Base-by-base conservation (phyloP, 306 rosid species). In the Vigna nakashimae region DNA sequence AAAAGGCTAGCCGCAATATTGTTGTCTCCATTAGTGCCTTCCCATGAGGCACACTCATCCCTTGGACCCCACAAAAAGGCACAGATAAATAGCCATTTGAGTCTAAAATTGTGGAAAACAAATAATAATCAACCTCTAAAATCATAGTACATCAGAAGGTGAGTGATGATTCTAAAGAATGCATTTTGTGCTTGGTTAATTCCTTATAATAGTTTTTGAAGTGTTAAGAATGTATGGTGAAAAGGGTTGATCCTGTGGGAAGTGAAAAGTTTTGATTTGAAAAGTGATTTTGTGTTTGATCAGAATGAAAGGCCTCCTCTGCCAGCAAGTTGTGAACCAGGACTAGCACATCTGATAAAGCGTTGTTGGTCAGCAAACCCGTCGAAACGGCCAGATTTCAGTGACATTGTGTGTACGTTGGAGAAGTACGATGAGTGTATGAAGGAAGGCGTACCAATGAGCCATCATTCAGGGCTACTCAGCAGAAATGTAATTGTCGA, bases 221-320 rank as follows among this genome's bases (percentile, higher is more conserved):
- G 9, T 26, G 0, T 26, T 26, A 2, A 26, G 28, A 26, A 26
- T 26, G 28, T 3, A 26, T 26, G 28, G 28, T 26, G 28, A 26
- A 26, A 26, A 26, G 28, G 70, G 14, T 10, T 60, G 9, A 26
- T 45, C 14, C 6, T 9, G n/a, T 57, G 2, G 43, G 17, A 38
- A 73, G 52, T 43, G 9, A 56, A 34, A 43, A 43, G 0, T 40
- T 18, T 76, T 34, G 0, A 34, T 20, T 32, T 4, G 24, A 58
- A 57, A 50, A 36, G 53, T 76, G n/a, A 80, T 55, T 14, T 66
- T 16, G 36, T 16, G 22, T 32, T 4, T 65, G 30, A 50, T 85
- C 93, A 94, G 98, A 92, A 94, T 42, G 98, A 94, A 76, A 82
- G 98, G 66, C 98, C 98, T 69, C 97, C 97, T 10, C 26, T 94